Conservation (phyloP, 2,329 filamentous ascomycete genomes). For the Helotiales sp. region DNA sequence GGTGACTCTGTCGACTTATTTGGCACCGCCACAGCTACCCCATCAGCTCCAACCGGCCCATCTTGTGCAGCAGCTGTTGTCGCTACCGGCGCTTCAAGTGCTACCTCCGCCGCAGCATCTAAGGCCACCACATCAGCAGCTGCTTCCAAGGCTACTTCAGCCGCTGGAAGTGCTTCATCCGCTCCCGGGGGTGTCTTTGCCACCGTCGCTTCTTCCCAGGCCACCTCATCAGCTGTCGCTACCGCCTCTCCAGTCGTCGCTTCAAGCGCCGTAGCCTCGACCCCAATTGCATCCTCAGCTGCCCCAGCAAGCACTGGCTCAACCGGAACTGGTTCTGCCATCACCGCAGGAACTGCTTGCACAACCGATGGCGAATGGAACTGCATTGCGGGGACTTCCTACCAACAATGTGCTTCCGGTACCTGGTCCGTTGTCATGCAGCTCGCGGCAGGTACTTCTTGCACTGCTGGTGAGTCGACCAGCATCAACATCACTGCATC, state of each 20-base stretch:
- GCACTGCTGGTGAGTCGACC: conserved; percentile 43
- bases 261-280: conserved; percentile 26
- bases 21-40: conserved; percentile 40
- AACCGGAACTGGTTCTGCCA: conserved; percentile 19
- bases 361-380: conserved; percentile 53
- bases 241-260: conserved; percentile 16
- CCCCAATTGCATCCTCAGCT: conserved; percentile 23
- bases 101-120: conserved; percentile 18
- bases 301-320: conserved; percentile 29
- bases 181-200: conserved; percentile 36
- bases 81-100: conserved; percentile 1
- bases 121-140: conserved; percentile 1
- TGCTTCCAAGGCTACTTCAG: conserved; percentile 1
- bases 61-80: conserved; percentile 26
- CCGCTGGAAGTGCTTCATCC: conserved; percentile 16
- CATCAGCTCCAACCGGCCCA: conserved; percentile 27
- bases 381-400: conserved; percentile 50
- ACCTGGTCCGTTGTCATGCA: conserved; percentile 46
- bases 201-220: conserved; percentile 29
- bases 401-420: conserved; percentile 56
- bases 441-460: conserved; percentile 48
- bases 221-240: conserved; percentile 21
- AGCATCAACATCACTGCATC: conserved; percentile 40
- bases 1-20: conserved; percentile 57
- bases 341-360: conserved; percentile 46